A percentile compares a stretch with the other conserved stretches of the same genome.
phyloP scores from a whole-genome alignment of 1,284 basidiomycete species.

The Phylloporus sp. region DNA sequence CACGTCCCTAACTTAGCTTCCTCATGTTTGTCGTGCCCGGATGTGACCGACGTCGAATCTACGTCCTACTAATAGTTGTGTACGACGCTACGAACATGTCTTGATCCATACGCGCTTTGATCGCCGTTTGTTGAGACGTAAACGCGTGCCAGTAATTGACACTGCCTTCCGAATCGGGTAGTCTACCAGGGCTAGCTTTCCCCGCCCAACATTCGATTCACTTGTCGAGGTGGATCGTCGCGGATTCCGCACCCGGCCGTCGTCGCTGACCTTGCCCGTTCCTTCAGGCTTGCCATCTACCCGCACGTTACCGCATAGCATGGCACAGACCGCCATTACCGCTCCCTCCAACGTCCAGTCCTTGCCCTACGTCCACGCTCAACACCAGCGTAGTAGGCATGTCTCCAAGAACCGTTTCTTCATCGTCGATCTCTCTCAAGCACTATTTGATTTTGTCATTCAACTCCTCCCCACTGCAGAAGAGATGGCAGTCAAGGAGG shows the following conservation, averaged over 20 bases:
- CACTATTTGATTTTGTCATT: slow-evolving; percentile 84
- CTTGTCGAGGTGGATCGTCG: slow-evolving; percentile 32
- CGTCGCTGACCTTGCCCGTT: slow-evolving; percentile 7
- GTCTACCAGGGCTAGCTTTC: slow-evolving; percentile 15
- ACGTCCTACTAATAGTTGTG: slow-evolving; percentile 7
- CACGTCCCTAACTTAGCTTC: slow-evolving; percentile 7
- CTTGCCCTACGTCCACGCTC: slow-evolving; percentile 30
- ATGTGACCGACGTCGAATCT: slow-evolving; percentile 3
- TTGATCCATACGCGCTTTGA: slow-evolving; percentile 1
- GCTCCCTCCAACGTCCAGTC: slow-evolving; percentile 24
- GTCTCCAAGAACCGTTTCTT: slow-evolving; percentile 62
- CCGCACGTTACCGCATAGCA: slow-evolving; percentile 12
- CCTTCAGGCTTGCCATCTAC: slow-evolving; percentile 4
- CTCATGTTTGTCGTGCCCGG: not conserved
- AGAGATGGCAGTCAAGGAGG: slow-evolving; percentile 94
- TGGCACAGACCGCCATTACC: slow-evolving; percentile 35
- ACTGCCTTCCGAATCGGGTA: slow-evolving; percentile 33
- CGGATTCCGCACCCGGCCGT: slow-evolving; percentile 24
- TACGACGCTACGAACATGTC: too few species aligned
- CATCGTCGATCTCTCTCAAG: slow-evolving; percentile 67
- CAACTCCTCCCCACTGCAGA: slow-evolving; percentile 88
- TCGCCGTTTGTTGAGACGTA: too few species aligned
- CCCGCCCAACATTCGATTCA: slow-evolving; percentile 18
- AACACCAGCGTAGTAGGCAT: slow-evolving; percentile 39
- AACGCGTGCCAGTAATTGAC: slow-evolving; percentile 11